Base-by-base conservation (phyloP, 805 yeast species). In the Scheffersomyces coipomensis region DNA sequence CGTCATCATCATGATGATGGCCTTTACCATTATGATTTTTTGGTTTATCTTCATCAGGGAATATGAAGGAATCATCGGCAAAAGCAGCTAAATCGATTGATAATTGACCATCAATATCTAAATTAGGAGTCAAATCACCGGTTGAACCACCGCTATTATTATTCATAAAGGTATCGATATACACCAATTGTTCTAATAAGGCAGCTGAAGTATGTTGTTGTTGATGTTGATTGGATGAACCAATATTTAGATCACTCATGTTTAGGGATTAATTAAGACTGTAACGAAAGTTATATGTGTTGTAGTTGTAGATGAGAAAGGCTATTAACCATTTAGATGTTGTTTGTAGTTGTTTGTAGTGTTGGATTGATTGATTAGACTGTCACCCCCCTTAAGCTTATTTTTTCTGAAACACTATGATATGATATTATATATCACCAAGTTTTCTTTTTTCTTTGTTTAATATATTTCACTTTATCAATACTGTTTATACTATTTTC, bases 11-110 rank as follows among this genome's bases (percentile, higher is more conserved):
- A 24, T 24, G 5, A 24, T 24, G 13, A 24, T 24, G 13, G 12
- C 12, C n/a, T 9, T 24, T 6, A 16, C 36, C 40, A 16, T 44
- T 39, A 16, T 47, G 44, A 43, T 43, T 64, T 30, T 57, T 71
- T 1, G 83, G 83, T 54, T 84, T 84, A 25, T 85, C 91, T 53
- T 86, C 93, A 54, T 85, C 93, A 1, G 91, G 88, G 55, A 85
- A 85, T 2, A 85, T 76, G 48, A 85, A 85, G 2, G 87, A 75
- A 43, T 84, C 90, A 51, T 85, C 90, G 0, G 90, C 91, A 71
- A 85, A 85, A 1, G 89, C 90, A 13, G 88, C 85, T 46, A 85
- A 70, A 53, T 85, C 93, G 13, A 70, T 54, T 21, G 68, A 62
- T 9, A 70, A 53, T 46, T 66, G 73, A 7, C 68, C 69, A 42